Percentiles rank a stretch among this genome's conserved stretches.
Conservation (phyloP, 805 yeast species). For the Wickerhamomyces hampshirensis region DNA sequence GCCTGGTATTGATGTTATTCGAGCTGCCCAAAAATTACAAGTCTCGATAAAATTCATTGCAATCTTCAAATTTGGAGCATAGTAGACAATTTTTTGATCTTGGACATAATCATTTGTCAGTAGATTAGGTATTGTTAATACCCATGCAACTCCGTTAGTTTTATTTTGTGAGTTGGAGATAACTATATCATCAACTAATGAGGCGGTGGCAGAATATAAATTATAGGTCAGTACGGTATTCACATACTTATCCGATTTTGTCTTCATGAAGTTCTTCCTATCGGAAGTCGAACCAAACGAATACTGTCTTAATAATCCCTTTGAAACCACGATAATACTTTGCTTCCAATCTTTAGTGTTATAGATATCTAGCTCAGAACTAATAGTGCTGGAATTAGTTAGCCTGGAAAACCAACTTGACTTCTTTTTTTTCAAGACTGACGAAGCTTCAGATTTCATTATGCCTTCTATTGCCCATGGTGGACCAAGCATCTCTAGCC, state of each 20-base stretch:
- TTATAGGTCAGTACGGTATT: slow-evolving; percentile 19
- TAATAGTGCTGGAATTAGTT: slow-evolving; percentile 10
- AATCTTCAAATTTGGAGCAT: slow-evolving; percentile 36
- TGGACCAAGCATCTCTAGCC: slow-evolving; percentile 62
- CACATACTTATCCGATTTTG: slow-evolving; percentile 18
- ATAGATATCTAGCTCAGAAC: slow-evolving; percentile 28
- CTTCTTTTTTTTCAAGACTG: slow-evolving; percentile 5
- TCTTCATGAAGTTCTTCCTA: slow-evolving; percentile 16
- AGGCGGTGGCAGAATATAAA: slow-evolving; percentile 23
- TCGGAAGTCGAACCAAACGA: slow-evolving; percentile 30
- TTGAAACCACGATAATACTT: slow-evolving; percentile 44
- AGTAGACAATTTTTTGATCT: slow-evolving; percentile 20
- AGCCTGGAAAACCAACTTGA: slow-evolving; percentile 21
- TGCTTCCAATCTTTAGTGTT: slow-evolving; percentile 27
- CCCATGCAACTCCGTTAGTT: slow-evolving; percentile 22
- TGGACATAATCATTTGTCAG: slow-evolving; percentile 15
- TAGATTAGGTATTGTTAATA: slow-evolving; percentile 21
- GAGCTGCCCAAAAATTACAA: slow-evolving; percentile 88
- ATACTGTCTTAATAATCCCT: slow-evolving; percentile 43
- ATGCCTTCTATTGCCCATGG: slow-evolving; percentile 79
- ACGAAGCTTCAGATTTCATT: slow-evolving; percentile 30
- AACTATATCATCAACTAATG: slow-evolving; percentile 17
- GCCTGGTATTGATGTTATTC: slow-evolving; percentile 74
- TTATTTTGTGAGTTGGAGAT: slow-evolving; percentile 17
- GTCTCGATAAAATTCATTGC: slow-evolving; percentile 70